These are phyloP conservation scores for Globisporangium ultimum DNA, from an alignment of 352 stramenopile species.

Conservation along the genomic window DNA sequence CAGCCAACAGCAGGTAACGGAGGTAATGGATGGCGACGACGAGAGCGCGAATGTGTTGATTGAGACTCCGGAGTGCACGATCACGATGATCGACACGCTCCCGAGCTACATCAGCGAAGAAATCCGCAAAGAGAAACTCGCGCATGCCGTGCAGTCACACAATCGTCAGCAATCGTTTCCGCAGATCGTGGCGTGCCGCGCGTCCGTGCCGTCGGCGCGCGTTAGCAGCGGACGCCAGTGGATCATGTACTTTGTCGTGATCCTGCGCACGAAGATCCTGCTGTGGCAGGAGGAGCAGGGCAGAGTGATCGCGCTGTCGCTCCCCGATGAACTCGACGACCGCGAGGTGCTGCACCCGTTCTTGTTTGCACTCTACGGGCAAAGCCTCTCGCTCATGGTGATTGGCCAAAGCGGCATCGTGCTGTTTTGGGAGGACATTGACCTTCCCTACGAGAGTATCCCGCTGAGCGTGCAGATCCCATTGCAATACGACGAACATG, in stretches of 20 bases:
- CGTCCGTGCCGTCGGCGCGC: constrained; percentile 36
- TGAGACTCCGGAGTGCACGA: constrained; percentile 51
- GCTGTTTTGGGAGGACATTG: constrained; percentile 82
- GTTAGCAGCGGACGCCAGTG: constrained; percentile 48
- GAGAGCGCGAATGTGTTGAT: constrained; percentile 32
- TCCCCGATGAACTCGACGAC: constrained; percentile 51
- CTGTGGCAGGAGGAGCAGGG: constrained; percentile 59
- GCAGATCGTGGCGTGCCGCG: constrained; percentile 31
- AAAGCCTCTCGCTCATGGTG: constrained; percentile 67
- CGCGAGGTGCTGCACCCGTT: constrained; percentile 60
- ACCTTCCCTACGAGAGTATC: constrained; percentile 71
- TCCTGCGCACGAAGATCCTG: constrained; percentile 54
- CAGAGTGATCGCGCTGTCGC: constrained; percentile 42
- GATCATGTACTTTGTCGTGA: constrained; percentile 54
- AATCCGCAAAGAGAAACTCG: constrained; percentile 33
- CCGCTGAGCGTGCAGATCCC: constrained; percentile 79
- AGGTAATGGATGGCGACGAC: constrained; percentile 2
- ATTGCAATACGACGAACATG: constrained; percentile 41
- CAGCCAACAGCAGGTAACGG: constrained; percentile 1
- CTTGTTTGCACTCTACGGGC: constrained; percentile 59
- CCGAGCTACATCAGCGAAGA: constrained; percentile 42
- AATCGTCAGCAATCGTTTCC: constrained; percentile 8
- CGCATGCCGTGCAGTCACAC: constrained; percentile 7
- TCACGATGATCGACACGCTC: constrained; percentile 40
- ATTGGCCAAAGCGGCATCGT: constrained; percentile 60